Conservation (phyloP, 345 rosid species). For the Linum trigynum region DNA sequence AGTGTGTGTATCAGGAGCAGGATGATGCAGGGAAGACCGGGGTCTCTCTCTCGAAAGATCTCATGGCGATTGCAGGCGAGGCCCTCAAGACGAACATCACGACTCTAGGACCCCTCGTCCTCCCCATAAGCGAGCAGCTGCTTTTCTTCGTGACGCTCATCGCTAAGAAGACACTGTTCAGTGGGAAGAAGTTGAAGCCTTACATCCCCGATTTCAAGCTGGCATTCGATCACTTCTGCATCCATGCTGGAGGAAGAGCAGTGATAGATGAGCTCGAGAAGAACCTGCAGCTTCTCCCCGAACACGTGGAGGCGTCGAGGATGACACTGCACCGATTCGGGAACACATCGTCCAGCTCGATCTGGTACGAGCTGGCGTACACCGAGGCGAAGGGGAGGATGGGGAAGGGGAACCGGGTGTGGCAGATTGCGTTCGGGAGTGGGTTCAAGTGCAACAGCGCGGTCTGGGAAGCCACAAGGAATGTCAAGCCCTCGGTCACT, state of each 20-base stretch:
- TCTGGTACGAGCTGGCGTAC: conserved; percentile 57
- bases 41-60: conserved; percentile 78
- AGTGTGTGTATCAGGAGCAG: conserved; percentile 82
- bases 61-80: conserved; percentile 83
- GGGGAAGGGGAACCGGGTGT: conserved; percentile 41
- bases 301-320: conserved; percentile 55
- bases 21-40: conserved; percentile 72
- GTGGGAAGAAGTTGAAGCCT: conserved; percentile 42
- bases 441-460: conserved; percentile 37
- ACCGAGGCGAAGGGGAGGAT: conserved; percentile 54
- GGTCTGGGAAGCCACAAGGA: conserved; percentile 54
- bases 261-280: conserved; percentile 58
- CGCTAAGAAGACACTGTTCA: conserved; percentile 44
- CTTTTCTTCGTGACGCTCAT: conserved; percentile 66
- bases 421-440: conserved; percentile 56
- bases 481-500: conserved; percentile 43
- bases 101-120: conserved; percentile 81
- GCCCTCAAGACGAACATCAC: conserved; percentile 84
- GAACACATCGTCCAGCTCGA: conserved; percentile 47
- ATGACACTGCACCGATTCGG: conserved; percentile 53
- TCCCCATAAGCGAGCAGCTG: conserved; percentile 83
- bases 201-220: conserved; percentile 59
- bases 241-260: conserved; percentile 23
- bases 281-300: conserved; percentile 42
- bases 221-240: conserved; percentile 44